These are phyloP conservation scores for Trichoderma gracile DNA, from an alignment of 2,329 filamentous ascomycete species.

Conservation along the genomic window DNA sequence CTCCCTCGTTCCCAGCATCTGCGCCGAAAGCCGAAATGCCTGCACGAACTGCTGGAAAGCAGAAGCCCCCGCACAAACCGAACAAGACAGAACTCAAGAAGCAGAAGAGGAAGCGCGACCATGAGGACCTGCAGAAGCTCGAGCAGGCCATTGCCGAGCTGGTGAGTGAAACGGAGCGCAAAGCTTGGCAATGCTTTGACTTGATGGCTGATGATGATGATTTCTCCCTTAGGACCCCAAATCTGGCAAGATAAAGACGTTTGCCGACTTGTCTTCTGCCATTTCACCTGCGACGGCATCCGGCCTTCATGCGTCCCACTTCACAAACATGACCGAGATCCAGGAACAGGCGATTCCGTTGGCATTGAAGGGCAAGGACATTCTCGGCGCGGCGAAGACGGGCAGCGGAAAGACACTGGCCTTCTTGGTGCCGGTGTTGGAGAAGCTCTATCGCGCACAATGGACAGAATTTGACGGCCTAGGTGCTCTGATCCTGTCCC, in stretches of 20 bases:
- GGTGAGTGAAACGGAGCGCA: slow-evolving; percentile 32
- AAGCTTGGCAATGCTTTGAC: background rate
- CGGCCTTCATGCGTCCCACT: slow-evolving; percentile 84
- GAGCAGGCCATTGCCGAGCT: slow-evolving; percentile 39
- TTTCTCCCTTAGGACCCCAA: slow-evolving; percentile 57
- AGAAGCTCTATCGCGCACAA: slow-evolving; percentile 84
- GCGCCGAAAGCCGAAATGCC: slow-evolving; percentile 18
- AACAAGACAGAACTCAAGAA: slow-evolving; percentile 39
- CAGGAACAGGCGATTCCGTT: slow-evolving; percentile 86
- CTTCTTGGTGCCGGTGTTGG: slow-evolving; percentile 87
- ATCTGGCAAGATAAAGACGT: slow-evolving; percentile 61
- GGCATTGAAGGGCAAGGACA: slow-evolving; percentile 81
- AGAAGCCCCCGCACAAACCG: slow-evolving; percentile 34
- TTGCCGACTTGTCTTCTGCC: slow-evolving; percentile 71
- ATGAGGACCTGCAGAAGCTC: slow-evolving; percentile 40
- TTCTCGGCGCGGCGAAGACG: slow-evolving; percentile 92
- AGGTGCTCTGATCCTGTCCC: slow-evolving; percentile 88
- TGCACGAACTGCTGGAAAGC: slow-evolving; percentile 31
- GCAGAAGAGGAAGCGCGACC: slow-evolving; percentile 43
- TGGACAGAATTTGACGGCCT: slow-evolving; percentile 91
- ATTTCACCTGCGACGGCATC: slow-evolving; percentile 75
- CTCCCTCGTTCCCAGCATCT: background rate
- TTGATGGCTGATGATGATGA: background rate
- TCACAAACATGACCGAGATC: slow-evolving; percentile 86
- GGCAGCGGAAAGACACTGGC: slow-evolving; percentile 94